Conservation (phyloP, 2,329 filamentous ascomycete genomes). For the Tolypocladium guangdongense region DNA sequence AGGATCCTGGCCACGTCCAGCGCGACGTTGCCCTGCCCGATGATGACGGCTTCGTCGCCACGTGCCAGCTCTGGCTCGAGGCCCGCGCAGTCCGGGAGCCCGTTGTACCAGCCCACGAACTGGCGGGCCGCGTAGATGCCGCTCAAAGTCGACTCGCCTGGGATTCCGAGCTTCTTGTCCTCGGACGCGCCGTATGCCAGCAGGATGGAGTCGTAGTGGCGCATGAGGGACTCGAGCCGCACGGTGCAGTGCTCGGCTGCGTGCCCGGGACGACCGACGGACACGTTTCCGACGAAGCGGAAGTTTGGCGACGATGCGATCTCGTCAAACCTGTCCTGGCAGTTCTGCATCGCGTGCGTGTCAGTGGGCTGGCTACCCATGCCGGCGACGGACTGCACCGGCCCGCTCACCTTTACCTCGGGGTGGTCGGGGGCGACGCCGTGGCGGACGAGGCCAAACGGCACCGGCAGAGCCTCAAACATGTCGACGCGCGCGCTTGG, state of each 20-base stretch:
- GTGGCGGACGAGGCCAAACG: constrained; percentile 84
- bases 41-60: constrained; percentile 74
- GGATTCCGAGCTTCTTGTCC: constrained; percentile 68
- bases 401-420: constrained; percentile 71
- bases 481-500: constrained; percentile 72
- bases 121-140: constrained; percentile 81
- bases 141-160: constrained; percentile 60
- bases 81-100: constrained; percentile 68
- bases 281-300: constrained; percentile 82
- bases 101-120: constrained; percentile 98
- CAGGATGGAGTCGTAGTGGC: constrained; percentile 83
- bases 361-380: constrained; percentile 6
- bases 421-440: constrained; percentile 98
- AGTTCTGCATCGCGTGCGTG: constrained; percentile 51
- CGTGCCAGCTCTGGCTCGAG: constrained; percentile 62
- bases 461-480: constrained; percentile 90
- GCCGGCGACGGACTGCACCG: background rate
- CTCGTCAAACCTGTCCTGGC: constrained; percentile 85
- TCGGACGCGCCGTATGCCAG: constrained; percentile 88
- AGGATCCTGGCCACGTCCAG: constrained; percentile 87
- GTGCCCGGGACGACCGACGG: constrained; percentile 49
- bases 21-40: constrained; percentile 94
- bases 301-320: constrained; percentile 75
- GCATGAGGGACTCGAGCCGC: constrained; percentile 56
- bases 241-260: constrained; percentile 37